Conservation (phyloP, 495 filamentous ascomycete genomes). For the Trichocladium uniseriatum region DNA sequence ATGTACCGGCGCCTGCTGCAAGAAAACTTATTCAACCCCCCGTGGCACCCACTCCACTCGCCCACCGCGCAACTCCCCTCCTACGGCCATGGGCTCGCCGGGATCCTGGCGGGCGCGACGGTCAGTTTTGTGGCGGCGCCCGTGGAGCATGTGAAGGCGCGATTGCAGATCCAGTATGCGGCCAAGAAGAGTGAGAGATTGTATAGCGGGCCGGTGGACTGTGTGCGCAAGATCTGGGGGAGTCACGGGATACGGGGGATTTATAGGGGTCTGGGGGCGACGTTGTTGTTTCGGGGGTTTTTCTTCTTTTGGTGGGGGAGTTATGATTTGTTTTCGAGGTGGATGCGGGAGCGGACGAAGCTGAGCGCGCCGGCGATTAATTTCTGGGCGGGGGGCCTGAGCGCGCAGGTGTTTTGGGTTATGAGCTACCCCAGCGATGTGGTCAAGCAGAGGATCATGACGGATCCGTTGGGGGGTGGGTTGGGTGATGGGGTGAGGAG, state of each 20-base stretch:
- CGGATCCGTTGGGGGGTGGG: slow-evolving; percentile 68
- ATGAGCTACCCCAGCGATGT: slow-evolving; percentile 88
- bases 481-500: slow-evolving; percentile 57
- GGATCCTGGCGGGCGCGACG: slow-evolving; percentile 77
- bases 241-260: slow-evolving; percentile 67
- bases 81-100: slow-evolving; percentile 76
- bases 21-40: slow-evolving; percentile 64
- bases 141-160: slow-evolving; percentile 91
- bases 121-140: slow-evolving; percentile 89
- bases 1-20: slow-evolving; percentile 76
- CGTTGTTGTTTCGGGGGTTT: slow-evolving; percentile 78
- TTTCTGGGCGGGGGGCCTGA: slow-evolving; percentile 93
- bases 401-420: slow-evolving; percentile 89
- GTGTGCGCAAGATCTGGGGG: slow-evolving; percentile 54
- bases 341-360: slow-evolving; percentile 54
- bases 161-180: slow-evolving; percentile 86
- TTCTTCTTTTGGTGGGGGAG: slow-evolving; percentile 98
- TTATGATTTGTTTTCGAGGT: slow-evolving; percentile 72
- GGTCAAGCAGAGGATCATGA: slow-evolving; percentile 97
- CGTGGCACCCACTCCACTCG: slow-evolving; percentile 27
- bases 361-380: slow-evolving; percentile 74
- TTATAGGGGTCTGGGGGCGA: slow-evolving; percentile 77
- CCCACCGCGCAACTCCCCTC: slow-evolving; percentile 49
- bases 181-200: slow-evolving; percentile 61
- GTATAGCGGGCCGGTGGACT: slow-evolving; percentile 84